phyloP scores from a whole-genome alignment of 2,329 filamentous ascomycete species.

The Diaporthe batatas region DNA sequence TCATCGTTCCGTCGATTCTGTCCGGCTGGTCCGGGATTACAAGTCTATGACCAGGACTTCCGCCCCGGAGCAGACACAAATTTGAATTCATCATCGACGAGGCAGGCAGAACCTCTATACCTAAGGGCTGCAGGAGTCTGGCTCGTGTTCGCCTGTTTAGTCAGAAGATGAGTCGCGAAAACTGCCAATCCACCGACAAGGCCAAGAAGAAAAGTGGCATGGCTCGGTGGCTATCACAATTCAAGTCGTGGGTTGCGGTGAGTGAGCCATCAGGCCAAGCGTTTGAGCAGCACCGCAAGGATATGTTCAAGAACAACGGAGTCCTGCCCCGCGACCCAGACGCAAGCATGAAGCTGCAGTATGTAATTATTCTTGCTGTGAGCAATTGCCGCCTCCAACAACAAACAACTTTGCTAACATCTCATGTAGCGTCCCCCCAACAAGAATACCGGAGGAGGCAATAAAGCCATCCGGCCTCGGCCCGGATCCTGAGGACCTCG shows the following conservation, averaged over 20 bases:
- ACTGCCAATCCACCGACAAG: slow-evolving; percentile 27
- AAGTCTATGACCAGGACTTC: not conserved
- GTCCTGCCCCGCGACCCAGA: slow-evolving; percentile 58
- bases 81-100: not conserved
- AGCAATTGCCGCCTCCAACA: not conserved
- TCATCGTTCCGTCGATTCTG: not conserved
- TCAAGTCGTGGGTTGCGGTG: slow-evolving; percentile 63
- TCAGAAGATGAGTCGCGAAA: slow-evolving; percentile 21
- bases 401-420: not conserved
- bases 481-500: slow-evolving; percentile 60
- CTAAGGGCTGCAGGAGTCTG: not conserved
- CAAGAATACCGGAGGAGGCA: slow-evolving; percentile 59
- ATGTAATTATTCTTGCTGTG: no score
- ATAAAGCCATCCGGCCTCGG: slow-evolving; percentile 60
- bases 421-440: slow-evolving; percentile 53
- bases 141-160: not conserved
- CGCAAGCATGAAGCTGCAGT: slow-evolving; percentile 60
- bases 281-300: slow-evolving; percentile 60
- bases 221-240: slow-evolving; percentile 56
- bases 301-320: slow-evolving; percentile 59
- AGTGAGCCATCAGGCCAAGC: slow-evolving; percentile 65
- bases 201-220: slow-evolving; percentile 49
- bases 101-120: not conserved
- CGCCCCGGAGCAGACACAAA: not conserved
- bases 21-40: slow-evolving; percentile 7